phyloP scores from a whole-genome alignment of 768 basidiomycete species.

The Clavulina sp. region DNA sequence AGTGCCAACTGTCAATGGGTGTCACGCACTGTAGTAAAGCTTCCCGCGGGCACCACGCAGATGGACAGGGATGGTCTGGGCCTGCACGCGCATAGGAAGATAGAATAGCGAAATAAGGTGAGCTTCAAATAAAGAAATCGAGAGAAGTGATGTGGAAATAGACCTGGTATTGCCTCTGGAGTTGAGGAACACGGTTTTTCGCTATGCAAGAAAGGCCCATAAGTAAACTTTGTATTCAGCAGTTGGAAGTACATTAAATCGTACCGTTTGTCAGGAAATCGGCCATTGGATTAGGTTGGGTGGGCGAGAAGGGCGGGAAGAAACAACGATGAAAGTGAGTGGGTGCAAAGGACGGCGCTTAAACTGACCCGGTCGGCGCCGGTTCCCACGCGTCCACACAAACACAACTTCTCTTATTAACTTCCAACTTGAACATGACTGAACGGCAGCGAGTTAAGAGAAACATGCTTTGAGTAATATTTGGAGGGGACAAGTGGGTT shows the following conservation, averaged over 20 bases:
- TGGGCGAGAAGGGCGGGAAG: neutral
- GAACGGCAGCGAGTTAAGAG: no score
- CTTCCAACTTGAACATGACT: no score
- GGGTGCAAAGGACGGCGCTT: neutral
- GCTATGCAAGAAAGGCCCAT: constrained; percentile 21
- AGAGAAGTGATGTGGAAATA: constrained; percentile 6
- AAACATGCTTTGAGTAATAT: no score
- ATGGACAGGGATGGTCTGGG: constrained; percentile 35
- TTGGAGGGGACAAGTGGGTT: no score
- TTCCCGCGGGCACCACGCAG: constrained; percentile 41
- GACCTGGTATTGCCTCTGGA: constrained; percentile 53
- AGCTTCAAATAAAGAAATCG: constrained; percentile 6
- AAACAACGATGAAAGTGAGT: neutral
- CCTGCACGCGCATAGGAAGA: constrained; percentile 22
- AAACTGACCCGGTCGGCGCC: no score
- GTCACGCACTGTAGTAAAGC: constrained; percentile 42
- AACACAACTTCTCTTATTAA: no score
- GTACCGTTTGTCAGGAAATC: neutral
- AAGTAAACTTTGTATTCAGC: no score
- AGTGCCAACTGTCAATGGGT: neutral
- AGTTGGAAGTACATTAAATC: no score
- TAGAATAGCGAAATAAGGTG: constrained; percentile 7
- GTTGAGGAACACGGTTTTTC: constrained; percentile 48
- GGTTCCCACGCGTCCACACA: no score
- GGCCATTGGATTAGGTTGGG: neutral